Evolutionary conservation across 1,284 basidiomycete genomes (phyloP).

Genomic region (Baeospora myosura): DNA sequence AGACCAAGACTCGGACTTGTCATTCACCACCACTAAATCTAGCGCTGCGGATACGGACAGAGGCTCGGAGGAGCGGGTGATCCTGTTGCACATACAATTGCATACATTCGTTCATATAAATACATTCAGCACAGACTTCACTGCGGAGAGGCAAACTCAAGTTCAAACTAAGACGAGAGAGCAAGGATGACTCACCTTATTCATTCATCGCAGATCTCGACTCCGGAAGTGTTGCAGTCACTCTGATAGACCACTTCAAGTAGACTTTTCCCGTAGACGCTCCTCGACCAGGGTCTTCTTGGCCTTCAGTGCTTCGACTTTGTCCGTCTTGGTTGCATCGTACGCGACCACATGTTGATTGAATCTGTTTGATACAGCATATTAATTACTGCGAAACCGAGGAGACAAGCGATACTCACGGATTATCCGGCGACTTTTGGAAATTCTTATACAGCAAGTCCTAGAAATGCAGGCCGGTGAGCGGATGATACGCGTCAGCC

Average conservation of each 20-base stretch:
- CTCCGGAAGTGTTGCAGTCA: too few species aligned
- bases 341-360: slow-evolving; percentile 76
- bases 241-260: too few species aligned
- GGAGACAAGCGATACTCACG: slow-evolving; percentile 39
- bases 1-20: too few species aligned
- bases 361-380: slow-evolving; percentile 52
- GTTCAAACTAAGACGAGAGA: background rate
- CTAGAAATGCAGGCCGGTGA: slow-evolving; percentile 24
- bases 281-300: slow-evolving; percentile 44
- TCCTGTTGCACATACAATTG: background rate
- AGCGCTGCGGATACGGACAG: too few species aligned
- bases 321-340: slow-evolving; percentile 79
- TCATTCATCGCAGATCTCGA: too few species aligned
- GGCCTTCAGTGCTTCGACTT: slow-evolving; percentile 61
- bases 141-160: background rate
- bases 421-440: slow-evolving; percentile 87
- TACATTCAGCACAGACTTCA: background rate
- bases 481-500: slow-evolving; percentile 2
- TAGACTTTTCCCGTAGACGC: slow-evolving; percentile 27
- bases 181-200: too few species aligned
- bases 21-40: too few species aligned
- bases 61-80: too few species aligned
- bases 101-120: background rate
- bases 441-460: slow-evolving; percentile 76
- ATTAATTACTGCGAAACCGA: slow-evolving; percentile 8